Base-by-base conservation (phyloP, 2,329 filamentous ascomycete species). In the Aspergillus brunneoviolaceus region DNA sequence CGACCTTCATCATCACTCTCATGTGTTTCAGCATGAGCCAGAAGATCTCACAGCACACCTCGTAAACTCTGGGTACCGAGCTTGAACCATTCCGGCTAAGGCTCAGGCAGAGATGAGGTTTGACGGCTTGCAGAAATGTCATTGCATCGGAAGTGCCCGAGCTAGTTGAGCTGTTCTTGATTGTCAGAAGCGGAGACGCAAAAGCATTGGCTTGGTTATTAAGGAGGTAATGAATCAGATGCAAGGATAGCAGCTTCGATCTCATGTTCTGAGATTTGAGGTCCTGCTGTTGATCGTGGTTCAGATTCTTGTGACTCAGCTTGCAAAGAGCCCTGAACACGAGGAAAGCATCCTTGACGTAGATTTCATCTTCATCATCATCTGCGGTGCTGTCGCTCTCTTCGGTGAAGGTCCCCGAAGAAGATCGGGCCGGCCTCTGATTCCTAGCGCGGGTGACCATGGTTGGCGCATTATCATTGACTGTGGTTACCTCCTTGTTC, bases 241-340 rank as follows among this genome's bases (percentile, higher is more conserved):
- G 93, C 59, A 99, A 85, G 16, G 95, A 97, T 63, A 99, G 86
- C 55, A 99, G 83, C 77, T 99, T 99, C 2, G 94, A 97, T 62
- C 95, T 89, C 94, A 99, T 99, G 42, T 94, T 91, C 72, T 97
- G 93, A 19, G 93, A 94, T 58, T 92, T 92, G 55, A 96, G 80
- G 71, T 99, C 95, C 70, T 94, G 92, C 21, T 96, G 87, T 75
- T 98, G 93, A 63, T 99, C 95, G 2, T 92, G 87, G 9, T 91
- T 87, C 27, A 99, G 82, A 47, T 92, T 81, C 75, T 99, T 99
- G 63, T 94, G 97, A 60, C 94, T 97, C 50, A 99, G 82, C 77
- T 97, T 96, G 82, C 96, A 99, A 80, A 99, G 95, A 3, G 95
- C 96, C 33, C 95, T 87, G 79, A 99, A 98, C 50, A 99, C 92